Conservation (phyloP, 2,329 filamentous ascomycete genomes). For the Aspergillus sp. region DNA sequence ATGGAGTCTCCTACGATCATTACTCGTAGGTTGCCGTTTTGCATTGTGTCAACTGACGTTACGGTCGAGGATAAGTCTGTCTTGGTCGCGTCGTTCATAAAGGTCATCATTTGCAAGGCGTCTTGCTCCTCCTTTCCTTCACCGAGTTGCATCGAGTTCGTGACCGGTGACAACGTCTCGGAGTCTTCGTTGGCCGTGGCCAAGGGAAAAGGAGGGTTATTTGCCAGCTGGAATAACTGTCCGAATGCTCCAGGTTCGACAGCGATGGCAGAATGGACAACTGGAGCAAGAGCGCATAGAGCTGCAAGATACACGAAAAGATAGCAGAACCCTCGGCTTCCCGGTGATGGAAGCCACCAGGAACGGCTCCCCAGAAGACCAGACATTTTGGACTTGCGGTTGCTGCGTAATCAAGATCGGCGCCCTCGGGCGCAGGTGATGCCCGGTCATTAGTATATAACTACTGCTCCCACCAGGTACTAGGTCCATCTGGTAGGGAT, state of each 20-base stretch:
- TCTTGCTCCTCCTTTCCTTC: background rate
- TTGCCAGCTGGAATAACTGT: background rate
- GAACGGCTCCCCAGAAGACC: background rate
- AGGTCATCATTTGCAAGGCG: background rate
- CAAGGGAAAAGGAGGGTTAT: background rate
- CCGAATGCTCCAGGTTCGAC: background rate
- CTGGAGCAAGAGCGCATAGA: background rate
- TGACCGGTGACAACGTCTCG: background rate
- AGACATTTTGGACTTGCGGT: background rate
- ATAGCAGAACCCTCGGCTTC: background rate
- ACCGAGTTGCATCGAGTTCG: background rate
- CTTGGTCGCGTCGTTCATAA: background rate
- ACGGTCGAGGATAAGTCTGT: background rate
- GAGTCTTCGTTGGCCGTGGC: background rate
- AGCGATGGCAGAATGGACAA: background rate
- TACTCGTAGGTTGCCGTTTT: background rate
- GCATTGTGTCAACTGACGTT: background rate
- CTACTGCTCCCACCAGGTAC: too few species aligned
- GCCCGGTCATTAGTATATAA: background rate
- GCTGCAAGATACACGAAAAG: background rate
- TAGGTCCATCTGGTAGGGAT: too few species aligned
- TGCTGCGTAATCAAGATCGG: background rate
- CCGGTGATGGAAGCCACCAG: background rate
- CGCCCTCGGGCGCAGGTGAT: background rate
- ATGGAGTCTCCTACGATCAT: slow-evolving; percentile 12